phyloP scores from a whole-genome alignment of 2,329 filamentous ascomycete species.

The Exophiala oligosperma region DNA sequence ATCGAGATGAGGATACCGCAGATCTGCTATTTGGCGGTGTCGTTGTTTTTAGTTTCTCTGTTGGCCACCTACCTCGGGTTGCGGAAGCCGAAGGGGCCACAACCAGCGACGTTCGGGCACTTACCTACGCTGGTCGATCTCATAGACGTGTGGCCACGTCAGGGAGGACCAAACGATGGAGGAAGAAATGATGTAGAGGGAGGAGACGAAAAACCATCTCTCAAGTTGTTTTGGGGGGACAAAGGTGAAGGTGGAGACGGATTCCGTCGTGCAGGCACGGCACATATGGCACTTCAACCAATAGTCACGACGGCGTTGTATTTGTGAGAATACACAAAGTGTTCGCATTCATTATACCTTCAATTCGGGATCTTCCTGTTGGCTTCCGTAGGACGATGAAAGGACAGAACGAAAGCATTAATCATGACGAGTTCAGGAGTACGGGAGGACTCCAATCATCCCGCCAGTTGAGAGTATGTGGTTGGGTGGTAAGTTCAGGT shows the following conservation, averaged over 20 bases:
- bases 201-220: background rate
- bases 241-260: background rate
- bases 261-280: background rate
- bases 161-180: background rate
- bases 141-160: background rate
- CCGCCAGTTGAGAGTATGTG: no score
- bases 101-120: background rate
- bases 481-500: no score
- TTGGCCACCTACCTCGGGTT: background rate
- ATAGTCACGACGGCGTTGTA: conserved; percentile 1
- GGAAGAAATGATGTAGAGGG: background rate
- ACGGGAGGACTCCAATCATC: no score
- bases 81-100: background rate
- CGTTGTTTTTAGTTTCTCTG: background rate
- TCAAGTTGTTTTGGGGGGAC: background rate
- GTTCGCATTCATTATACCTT: background rate
- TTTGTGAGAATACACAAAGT: background rate
- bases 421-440: no score
- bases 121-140: background rate
- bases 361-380: no score
- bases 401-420: no score
- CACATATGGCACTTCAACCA: background rate
- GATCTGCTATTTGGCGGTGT: background rate
- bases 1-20: conserved; percentile 4
- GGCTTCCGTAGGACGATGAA: no score